Evolutionary conservation across 192 early-diverging fungal genomes (phyloP), one percentile per base, ranked within the genome.

Genomic region (Martensiomyces pterosporus): DNA sequence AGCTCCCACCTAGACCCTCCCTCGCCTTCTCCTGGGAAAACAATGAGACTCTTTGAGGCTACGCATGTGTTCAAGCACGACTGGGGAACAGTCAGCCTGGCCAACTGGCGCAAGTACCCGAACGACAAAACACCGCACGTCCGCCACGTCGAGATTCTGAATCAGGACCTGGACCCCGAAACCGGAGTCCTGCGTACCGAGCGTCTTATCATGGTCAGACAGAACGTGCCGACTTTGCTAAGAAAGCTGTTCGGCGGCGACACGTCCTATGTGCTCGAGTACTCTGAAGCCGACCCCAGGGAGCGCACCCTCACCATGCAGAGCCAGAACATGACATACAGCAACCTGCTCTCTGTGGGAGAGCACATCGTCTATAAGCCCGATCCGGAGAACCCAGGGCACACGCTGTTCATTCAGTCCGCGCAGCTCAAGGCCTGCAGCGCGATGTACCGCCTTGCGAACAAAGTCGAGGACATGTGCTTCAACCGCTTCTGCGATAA

Each of bases 91-190:
- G 87, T 91, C 34, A 85, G 84, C 23, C 72, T 83, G 15, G 96
- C 92, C 29, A 87, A 94, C 68, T 99, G 87, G 87, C 82, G 84
- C 71, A 99, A 99, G 70, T 99, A 99, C 78, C 97, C 97, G 0
- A 99, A 99, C 73, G 87, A 89, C 17, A 72, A 88, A 33, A 86
- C 91, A 23, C 81, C 84, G 39, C 97, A 99, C 57, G 94, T 99
- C 36, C 54, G 85, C 18, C 85, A 88, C 48, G 92, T 95, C 29
- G 97, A 97, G 76, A 80, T 90, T 3, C 77, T 99, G 42, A 79
- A 85, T 47, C 82, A 92, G 37, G 55, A 74, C 6, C 70, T 99
- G 21, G 88, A 92, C 60, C 82, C 87, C 9, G 78, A 75, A 29
- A 92, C 89, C 0, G 93, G 93, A 38, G 58, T 95, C 27, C 75